These are phyloP conservation scores for Avena sativa DNA, from an alignment of 176 grass and related monocot genomes.

Conservation along the genomic window DNA sequence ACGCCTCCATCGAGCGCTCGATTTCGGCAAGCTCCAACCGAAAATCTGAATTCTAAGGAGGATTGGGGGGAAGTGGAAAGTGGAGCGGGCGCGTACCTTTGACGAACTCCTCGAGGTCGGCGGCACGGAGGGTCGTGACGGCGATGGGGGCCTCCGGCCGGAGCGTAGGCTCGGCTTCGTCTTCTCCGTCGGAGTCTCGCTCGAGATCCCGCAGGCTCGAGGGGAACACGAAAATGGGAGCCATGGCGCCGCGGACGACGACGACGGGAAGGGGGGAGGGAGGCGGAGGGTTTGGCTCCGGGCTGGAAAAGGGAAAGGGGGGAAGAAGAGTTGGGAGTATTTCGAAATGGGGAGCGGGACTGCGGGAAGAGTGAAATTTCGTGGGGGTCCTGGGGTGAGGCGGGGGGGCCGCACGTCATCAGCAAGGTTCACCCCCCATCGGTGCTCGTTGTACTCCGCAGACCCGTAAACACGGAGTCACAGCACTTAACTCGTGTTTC, in stretches of 20 bases:
- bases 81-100: conserved; percentile 59
- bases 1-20: background rate
- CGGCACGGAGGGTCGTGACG: conserved; percentile 63
- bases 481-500: too few relatives aligned
- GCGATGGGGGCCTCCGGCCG: conserved; percentile 64
- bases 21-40: background rate
- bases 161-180: conserved; percentile 54
- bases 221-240: conserved; percentile 81
- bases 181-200: conserved; percentile 40
- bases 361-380: conserved; percentile 42
- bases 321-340: background rate
- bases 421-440: too few relatives aligned
- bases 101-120: conserved; percentile 92
- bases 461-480: too few relatives aligned
- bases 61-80: background rate
- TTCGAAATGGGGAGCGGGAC: conserved; percentile 56
- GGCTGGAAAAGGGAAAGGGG: background rate
- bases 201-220: conserved; percentile 75
- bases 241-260: conserved; percentile 50
- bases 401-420: too few relatives aligned
- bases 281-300: background rate
- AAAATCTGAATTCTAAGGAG: background rate
- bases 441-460: too few relatives aligned
- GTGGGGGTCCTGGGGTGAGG: background rate
- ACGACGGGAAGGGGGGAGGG: background rate